A percentile compares a stretch with the other conserved stretches of the same genome.
phyloP scores from a whole-genome alignment of 2,329 filamentous ascomycete species.

The Purpureocillium lavendulum region DNA sequence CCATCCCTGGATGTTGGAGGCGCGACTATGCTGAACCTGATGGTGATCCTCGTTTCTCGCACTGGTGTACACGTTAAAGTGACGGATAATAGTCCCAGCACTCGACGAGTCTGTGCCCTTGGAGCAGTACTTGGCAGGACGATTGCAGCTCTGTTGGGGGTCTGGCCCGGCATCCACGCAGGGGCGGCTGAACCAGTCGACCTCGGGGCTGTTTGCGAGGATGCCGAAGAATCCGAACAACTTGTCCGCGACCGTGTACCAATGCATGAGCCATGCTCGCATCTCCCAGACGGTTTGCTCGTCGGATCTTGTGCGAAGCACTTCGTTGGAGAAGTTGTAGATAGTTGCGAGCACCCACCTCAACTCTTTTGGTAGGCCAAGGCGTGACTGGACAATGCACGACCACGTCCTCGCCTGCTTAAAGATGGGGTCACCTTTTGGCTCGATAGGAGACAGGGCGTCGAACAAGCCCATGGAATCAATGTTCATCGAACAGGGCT shows the following conservation, averaged over 20 bases:
- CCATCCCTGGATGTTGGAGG: neutral
- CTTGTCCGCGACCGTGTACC: slow-evolving; percentile 15
- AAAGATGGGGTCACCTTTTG: slow-evolving; percentile 15
- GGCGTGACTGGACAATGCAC: slow-evolving; percentile 16
- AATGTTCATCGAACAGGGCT: slow-evolving; percentile 18
- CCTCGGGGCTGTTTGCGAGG: slow-evolving; percentile 8
- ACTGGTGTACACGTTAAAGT: too few relatives aligned
- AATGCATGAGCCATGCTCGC: slow-evolving; percentile 20
- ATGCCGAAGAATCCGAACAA: slow-evolving; percentile 13
- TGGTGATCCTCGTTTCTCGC: too few relatives aligned
- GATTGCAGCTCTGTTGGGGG: neutral
- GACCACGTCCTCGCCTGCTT: slow-evolving; percentile 20
- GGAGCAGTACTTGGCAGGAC: neutral
- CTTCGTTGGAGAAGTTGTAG: slow-evolving; percentile 21
- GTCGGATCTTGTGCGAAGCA: slow-evolving; percentile 11
- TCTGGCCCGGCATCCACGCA: neutral
- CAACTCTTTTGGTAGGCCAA: slow-evolving; percentile 16
- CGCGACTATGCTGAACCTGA: too few relatives aligned
- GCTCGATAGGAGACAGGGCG: slow-evolving; percentile 12
- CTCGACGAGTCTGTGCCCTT: neutral
- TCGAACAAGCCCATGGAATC: slow-evolving; percentile 13
- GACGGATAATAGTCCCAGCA: too few relatives aligned
- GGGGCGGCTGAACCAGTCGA: slow-evolving; percentile 15
- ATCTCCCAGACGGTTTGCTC: slow-evolving; percentile 13
- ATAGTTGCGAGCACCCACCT: slow-evolving; percentile 22